Evolutionary conservation across 331 rosid genomes (phyloP).

Genomic region (Acacia concinna): DNA sequence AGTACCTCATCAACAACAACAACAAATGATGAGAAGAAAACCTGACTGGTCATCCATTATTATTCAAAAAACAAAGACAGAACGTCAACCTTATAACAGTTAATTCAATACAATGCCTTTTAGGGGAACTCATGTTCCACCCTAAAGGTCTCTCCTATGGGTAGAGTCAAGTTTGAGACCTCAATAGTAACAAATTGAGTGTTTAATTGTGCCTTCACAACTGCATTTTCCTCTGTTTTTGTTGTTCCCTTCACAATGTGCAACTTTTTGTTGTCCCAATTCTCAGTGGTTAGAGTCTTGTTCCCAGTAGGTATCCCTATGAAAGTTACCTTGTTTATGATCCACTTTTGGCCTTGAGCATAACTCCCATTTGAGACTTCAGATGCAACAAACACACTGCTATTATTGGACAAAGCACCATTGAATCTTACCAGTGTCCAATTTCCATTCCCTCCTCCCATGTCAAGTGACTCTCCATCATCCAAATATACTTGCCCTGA

Average conservation of each 20-base stretch:
- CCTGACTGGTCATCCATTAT: no score
- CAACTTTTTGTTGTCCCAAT: slow-evolving; percentile 27
- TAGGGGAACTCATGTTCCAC: slow-evolving; percentile 35
- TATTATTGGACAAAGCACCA: slow-evolving; percentile 22
- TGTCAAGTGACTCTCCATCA: slow-evolving; percentile 66
- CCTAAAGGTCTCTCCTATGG: slow-evolving; percentile 60
- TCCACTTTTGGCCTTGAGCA: slow-evolving; percentile 57
- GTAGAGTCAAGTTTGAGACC: slow-evolving; percentile 46
- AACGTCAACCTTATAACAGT: no score
- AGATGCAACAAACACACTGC: slow-evolving; percentile 44
- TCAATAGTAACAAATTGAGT: slow-evolving; percentile 43
- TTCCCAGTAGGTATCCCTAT: slow-evolving; percentile 53
- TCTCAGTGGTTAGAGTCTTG: slow-evolving; percentile 5
- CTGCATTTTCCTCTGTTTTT: slow-evolving; percentile 20
- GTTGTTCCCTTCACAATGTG: slow-evolving; percentile 35
- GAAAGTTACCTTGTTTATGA: slow-evolving; percentile 57
- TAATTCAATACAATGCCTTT: neutral
- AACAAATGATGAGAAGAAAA: no score
- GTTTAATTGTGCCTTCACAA: slow-evolving; percentile 33
- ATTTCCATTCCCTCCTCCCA: slow-evolving; percentile 47
- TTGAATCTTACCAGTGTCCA: slow-evolving; percentile 62
- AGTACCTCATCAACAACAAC: no score
- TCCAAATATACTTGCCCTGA: slow-evolving; percentile 75
- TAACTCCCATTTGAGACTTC: slow-evolving; percentile 60
- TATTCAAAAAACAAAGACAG: no score